Evolutionary conservation across 176 grass and related monocot genomes (phyloP), one percentile per base, ranked within the genome.

Genomic region (Themeda triandra): DNA sequence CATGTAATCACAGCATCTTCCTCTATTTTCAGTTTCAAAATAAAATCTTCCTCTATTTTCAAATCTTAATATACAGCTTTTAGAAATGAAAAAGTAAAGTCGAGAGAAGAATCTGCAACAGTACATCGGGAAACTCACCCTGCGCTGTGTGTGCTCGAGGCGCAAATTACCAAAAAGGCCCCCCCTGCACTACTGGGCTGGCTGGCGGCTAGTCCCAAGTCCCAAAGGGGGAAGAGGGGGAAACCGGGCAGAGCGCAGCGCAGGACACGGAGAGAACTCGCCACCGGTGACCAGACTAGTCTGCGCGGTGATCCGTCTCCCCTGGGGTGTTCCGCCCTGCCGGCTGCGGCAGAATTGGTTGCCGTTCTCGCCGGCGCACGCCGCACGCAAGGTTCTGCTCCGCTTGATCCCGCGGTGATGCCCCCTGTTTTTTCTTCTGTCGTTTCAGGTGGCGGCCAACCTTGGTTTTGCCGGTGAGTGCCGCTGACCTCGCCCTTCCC

Each of bases 101-200:
- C 0, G 1, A 15, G 0, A 28, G 17, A 24, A 60, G 60, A 77
- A 77, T 46, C 48, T 66, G 85, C 29, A n/a, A n/a, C n/a, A n/a
- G n/a, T n/a, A n/a, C n/a, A n/a, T n/a, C n/a, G n/a, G n/a, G 46
- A 17, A 51, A 51, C 48, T 51, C 2, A 49, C 46, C 46, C 46
- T 18, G 17, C 5, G 5, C 17, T 19, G 17, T 56, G 53, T 58
- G 15, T 59, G 59, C 49, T 63, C 49, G 9, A 54, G 24, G 12
- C 1, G 3, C 14, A 62, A 74, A 68, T 86, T 90, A 83, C 84
- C 12, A 19, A 69, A 83, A 83, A 8, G 2, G 6, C 84, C 88
- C 79, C 66, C 11, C 32, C 32, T 35, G 33, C 3, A 59, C 56
- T 10, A 13, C 9, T 41, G 39, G 39, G 39, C 39, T 35, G 35